A percentile compares a stretch with the other conserved stretches of the same genome.
These are phyloP conservation scores for Mrakia blollopis DNA, from an alignment of 768 basidiomycete species.

Conservation along the genomic window DNA sequence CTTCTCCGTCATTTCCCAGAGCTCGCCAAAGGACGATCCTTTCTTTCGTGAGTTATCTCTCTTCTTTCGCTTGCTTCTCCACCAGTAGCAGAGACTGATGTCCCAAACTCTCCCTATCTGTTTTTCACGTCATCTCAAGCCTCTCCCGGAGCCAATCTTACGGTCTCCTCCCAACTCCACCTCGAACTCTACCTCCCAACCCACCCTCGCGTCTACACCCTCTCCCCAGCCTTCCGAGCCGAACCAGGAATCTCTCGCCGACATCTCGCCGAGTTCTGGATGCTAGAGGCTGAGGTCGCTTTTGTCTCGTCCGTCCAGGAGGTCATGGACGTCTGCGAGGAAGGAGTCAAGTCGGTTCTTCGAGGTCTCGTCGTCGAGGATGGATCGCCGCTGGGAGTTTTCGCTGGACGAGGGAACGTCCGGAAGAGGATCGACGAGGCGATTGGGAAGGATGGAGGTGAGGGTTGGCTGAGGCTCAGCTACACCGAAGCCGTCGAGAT, in stretches of 20 bases:
- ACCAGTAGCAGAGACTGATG: too few relatives aligned
- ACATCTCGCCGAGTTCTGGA: conserved; percentile 98
- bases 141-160: conserved; percentile 53
- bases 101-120: too few relatives aligned
- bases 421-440: conserved; percentile 23
- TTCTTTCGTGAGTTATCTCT: conserved; percentile 57
- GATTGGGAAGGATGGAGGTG: conserved; percentile 32
- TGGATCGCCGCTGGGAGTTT: conserved; percentile 23
- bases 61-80: not conserved
- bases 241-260: conserved; percentile 80
- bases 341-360: conserved; percentile 50
- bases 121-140: too few relatives aligned
- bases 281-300: conserved; percentile 94
- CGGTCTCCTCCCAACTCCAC: conserved; percentile 93
- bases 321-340: conserved; percentile 58
- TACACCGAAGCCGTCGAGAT: conserved; percentile 70
- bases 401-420: conserved; percentile 24
- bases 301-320: conserved; percentile 52
- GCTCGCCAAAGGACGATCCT: conserved; percentile 41
- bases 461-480: conserved; percentile 65
- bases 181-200: conserved; percentile 79
- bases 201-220: conserved; percentile 80
- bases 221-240: conserved; percentile 90
- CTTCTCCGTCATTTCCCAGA: conserved; percentile 56
- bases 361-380: conserved; percentile 30